Evolutionary conservation across 2,329 filamentous ascomycete genomes (phyloP), one percentile per base, ranked within the genome.

Genomic region (Curvularia sp.): DNA sequence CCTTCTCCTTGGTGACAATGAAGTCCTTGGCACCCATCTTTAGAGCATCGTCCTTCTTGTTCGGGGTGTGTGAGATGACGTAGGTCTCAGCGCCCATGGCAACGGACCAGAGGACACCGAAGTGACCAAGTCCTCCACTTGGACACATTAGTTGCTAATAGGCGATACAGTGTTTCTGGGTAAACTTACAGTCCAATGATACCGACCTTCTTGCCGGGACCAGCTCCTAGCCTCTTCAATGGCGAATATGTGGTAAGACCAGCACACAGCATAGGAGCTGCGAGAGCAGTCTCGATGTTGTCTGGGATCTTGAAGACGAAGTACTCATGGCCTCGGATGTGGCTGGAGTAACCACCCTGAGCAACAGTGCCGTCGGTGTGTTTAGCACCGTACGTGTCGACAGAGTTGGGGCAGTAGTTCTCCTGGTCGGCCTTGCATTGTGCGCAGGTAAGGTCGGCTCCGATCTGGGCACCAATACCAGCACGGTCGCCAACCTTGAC

Each of bases 231-330:
- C 49, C 91, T 85, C 63, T 91, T 88, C 13, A 96, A 83, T 1
- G 92, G 92, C 60, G 86, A 89, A 80, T 88, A 96, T 58, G 88
- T 87, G 3, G 92, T 96, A 65, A 96, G 83, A 63, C 92, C 92
- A 41, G 91, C 92, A 77, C 92, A 96, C 66, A 95, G 84, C 89
- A 93, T 92, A 9, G 90, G 90, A 1, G 91, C 92, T 1, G 88
- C 90, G 50, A 88, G 78, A 24, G 75, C 75, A 58, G 76, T 81
- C 63, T 82, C 76, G 46, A 96, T 84, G 52, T 82, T 86, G 31
- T 93, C 90, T 35, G 92, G 92, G 63, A 96, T 93, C 71, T 89
- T 89, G 78, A 87, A 87, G 18, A 83, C 83, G 71, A 85, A 93
- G 81, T 93, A 90, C 78, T 93, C 89, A 77, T 94, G 90, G 0